These are phyloP conservation scores for Trametes polyzona DNA, from an alignment of 1,284 basidiomycete genomes.

Conservation along the genomic window DNA sequence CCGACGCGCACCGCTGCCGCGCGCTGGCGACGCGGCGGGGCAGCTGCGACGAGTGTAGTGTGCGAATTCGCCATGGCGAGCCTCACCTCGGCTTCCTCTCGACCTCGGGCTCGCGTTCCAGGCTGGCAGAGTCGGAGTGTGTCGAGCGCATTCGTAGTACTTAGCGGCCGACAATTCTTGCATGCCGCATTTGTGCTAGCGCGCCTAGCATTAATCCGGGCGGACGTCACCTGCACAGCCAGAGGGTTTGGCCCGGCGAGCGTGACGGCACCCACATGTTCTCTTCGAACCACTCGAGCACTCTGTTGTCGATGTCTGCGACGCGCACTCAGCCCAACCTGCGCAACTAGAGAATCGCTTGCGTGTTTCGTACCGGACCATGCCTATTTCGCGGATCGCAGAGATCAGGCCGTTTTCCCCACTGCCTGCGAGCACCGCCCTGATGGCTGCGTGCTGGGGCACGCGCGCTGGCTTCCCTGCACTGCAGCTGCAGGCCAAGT, in stretches of 20 bases:
- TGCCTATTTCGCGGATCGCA: conserved; percentile 11
- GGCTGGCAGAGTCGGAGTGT: not conserved
- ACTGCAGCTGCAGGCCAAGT: not conserved
- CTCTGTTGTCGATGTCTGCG: not conserved
- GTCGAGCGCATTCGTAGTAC: no score
- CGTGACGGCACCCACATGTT: conserved; percentile 1
- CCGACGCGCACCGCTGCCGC: not conserved
- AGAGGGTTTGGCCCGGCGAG: not conserved
- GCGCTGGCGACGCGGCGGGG: not conserved
- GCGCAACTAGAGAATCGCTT: no score
- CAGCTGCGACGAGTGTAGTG: not conserved
- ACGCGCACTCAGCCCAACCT: no score
- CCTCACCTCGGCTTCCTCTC: conserved; percentile 1
- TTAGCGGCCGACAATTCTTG: conserved; percentile 4
- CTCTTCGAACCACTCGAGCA: not conserved
- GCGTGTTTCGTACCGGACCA: conserved; percentile 8
- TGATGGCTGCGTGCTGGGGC: no score
- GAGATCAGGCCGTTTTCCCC: not conserved
- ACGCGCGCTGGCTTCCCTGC: not conserved
- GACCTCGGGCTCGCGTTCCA: not conserved
- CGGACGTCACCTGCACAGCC: conserved; percentile 4
- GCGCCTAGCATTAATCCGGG: conserved; percentile 4
- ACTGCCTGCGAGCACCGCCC: conserved; percentile 1
- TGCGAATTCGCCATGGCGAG: conserved; percentile 1
- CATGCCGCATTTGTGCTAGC: not conserved